phyloP scores from a whole-genome alignment of 176 grass and related monocot species.

The bread wheat (Triticum aestivum) region IWGSC_CS_RefSeq_v2.1 NC_057812.1:153072982-153073481 shows the following conservation, averaged over 20 bases:
- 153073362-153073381: constrained; percentile 99
- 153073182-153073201: background rate
- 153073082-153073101: no score
- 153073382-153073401: constrained; percentile 99
- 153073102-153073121: no score
- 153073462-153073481: background rate
- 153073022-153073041: no score
- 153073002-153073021: no score
- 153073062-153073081: no score
- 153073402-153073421: constrained; percentile 64
- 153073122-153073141: no score
- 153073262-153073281: background rate
- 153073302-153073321: constrained; percentile 61
- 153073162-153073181: constrained; percentile 25
- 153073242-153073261: background rate
- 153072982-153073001: constrained; percentile 6
- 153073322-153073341: constrained; percentile 99
- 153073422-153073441: no score
- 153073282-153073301: background rate
- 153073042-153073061: no score
- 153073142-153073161: background rate
- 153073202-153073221: background rate
- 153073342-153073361: constrained; percentile 98
- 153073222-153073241: background rate
- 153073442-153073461: background rate